Evolutionary conservation across 2,329 filamentous ascomycete genomes (phyloP).

Genomic region (Curvularia spicifera): DNA sequence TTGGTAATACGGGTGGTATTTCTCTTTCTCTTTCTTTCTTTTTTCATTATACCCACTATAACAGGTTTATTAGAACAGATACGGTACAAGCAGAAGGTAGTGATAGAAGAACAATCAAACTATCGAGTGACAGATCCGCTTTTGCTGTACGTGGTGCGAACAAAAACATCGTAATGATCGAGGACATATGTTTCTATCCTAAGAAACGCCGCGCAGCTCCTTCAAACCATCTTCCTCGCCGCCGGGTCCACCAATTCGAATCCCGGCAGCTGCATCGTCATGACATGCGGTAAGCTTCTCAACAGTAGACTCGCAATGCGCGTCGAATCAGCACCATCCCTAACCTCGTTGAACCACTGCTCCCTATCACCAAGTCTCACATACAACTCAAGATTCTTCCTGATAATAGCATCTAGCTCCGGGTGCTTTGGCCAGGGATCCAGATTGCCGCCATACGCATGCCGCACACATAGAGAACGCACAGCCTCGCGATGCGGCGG

Average conservation of each 20-base stretch:
- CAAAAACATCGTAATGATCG: neutral
- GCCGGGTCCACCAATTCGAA: conserved; percentile 25
- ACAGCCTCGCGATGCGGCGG: conserved; percentile 13
- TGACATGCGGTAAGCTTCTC: conserved; percentile 19
- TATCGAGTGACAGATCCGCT: neutral
- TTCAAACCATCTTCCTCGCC: neutral
- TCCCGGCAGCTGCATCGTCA: conserved; percentile 24
- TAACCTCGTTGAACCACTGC: conserved; percentile 16
- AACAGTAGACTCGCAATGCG: conserved; percentile 21
- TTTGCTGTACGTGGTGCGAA: neutral
- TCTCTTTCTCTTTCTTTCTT: neutral
- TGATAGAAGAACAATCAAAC: too few species aligned
- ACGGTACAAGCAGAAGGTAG: too few species aligned
- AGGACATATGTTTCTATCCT: neutral
- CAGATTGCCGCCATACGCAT: conserved; percentile 25
- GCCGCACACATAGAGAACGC: conserved; percentile 13
- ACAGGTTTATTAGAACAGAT: too few species aligned
- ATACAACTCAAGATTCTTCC: conserved; percentile 7
- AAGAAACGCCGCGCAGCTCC: neutral
- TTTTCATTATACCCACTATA: too few species aligned
- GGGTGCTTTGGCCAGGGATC: conserved; percentile 19
- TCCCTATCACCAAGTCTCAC: conserved; percentile 12
- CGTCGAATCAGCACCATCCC: conserved; percentile 21
- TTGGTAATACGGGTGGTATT: too few species aligned
- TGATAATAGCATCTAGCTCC: conserved; percentile 13